Evolutionary conservation across 2,329 filamentous ascomycete genomes (phyloP), one percentile per base, ranked within the genome.

Genomic region (Penicillium capsulatum): DNA sequence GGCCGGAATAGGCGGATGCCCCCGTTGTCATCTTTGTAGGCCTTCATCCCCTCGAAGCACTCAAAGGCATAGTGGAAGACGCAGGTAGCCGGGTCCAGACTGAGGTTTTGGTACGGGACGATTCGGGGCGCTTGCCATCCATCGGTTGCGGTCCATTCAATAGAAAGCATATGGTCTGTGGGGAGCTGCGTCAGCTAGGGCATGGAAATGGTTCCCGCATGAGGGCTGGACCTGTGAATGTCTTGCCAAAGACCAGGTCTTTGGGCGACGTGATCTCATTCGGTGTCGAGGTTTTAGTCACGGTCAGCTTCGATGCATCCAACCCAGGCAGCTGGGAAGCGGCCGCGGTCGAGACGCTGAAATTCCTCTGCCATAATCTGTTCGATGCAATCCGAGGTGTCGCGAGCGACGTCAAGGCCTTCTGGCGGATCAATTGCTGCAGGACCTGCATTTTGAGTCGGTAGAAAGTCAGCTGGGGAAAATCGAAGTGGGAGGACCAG

Each of bases 11-110:
- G 75, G 39, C 91, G 83, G 54, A 95, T 79, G 44, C 81, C 72
- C 55, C 87, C 87, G 30, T 79, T 64, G 58, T 77, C 80, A 71
- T 94, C 88, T 69, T 91, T 94, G 77, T 98, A 98, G 44, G 92
- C 92, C 75, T 98, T 98, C 89, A 97, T 95, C 55, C 92, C 92
- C 74, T 98, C 92, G 69, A 98, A 98, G 66, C 86, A 92, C 68
- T 94, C 87, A 63, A 97, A 97, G 34, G 88, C 92, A 69, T 98
- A 98, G 77, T 98, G 92, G 71, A 98, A 91, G 48, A 97, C 92
- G 71, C 90, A 97, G 22, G 88, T 92, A 30, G 92, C 88, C 17
- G 92, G 92, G 67, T 97, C 92, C 57, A 98, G 84, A 31, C 86
- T 91, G 55, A 98, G 86, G 71, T 96, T 96, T 70, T 96, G 89